Base-by-base conservation (phyloP, 2,329 filamentous ascomycete species). In the Cladophialophora yegresii region DNA sequence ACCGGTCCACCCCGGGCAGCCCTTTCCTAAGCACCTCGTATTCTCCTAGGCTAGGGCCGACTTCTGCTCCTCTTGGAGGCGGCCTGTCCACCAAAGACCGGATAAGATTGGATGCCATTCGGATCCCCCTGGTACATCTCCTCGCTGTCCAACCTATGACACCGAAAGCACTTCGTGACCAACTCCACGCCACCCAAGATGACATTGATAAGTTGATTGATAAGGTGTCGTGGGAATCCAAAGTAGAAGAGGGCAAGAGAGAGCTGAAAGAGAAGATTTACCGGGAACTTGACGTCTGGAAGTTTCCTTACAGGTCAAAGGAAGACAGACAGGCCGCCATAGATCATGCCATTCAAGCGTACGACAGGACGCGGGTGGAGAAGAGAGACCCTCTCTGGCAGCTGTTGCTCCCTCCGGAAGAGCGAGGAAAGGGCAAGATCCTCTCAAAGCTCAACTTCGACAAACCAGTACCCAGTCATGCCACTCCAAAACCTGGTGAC, bases 321-420 rank as follows among this genome's bases (percentile, higher is more conserved):
- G 80, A 84, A 54, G 83, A 87, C 62, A 80, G 86, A 20, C 79
- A 87, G 66, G 77, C 81, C 59, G 86, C 85, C 30, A 84, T 88
- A 70, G 83, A 87, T 67, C 84, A 84, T 74, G 85, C 86, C 60
- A 83, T 88, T 71, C 83, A 82, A 59, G 85, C 86, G 50, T 88
- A 85, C 73, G 86, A 89, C 74, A 81, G 86, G 59, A 80, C 84
- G 75, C 80, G 86, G 30, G 76, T 88, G 20, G 81, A 83, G 6
- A 84, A 84, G 67, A 80, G 83, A 43, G 86, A 88, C 71, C 83
- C 83, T 71, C 76, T 85, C 22, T 89, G 86, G 86, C 85, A 89
- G 75, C 79, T 79, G 68, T 77, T 89, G 64, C 78, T 88, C 61
- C 84, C 84, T 7, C 81, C 81, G 70, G 81, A 84, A 56, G 85